These are phyloP conservation scores for Rhododendron molle DNA, from an alignment of 148 eudicot species.

Conservation along the genomic window DNA sequence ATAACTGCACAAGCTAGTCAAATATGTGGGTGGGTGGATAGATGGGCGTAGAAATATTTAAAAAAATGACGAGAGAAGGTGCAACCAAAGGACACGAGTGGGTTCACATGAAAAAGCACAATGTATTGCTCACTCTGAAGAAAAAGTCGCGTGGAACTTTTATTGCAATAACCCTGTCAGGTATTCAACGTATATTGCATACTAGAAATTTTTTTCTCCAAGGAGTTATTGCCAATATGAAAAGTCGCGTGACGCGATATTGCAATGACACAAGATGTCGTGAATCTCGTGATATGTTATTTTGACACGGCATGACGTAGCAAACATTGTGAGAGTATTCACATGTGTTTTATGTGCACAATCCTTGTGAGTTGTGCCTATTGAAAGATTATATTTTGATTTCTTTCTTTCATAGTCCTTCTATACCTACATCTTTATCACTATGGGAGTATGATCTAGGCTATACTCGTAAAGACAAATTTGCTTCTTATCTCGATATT, in stretches of 20 bases:
- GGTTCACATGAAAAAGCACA: not conserved
- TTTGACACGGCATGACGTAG: not conserved
- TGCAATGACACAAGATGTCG: not conserved
- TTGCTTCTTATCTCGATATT: not conserved
- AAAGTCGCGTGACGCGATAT: not conserved
- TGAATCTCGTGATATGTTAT: not conserved
- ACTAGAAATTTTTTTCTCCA: not conserved
- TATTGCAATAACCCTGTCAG: not conserved
- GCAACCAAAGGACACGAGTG: not conserved
- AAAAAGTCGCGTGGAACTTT: not conserved
- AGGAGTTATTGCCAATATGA: not conserved
- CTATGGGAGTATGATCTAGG: not conserved
- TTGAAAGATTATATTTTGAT: not conserved
- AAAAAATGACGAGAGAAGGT: not conserved
- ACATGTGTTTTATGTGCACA: not conserved
- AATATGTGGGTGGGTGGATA: not conserved
- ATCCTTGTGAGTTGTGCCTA: not conserved
- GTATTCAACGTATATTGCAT: not conserved
- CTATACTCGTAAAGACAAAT: not conserved
- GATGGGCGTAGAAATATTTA: not conserved
- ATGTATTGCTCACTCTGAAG: not conserved
- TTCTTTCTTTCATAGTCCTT: not conserved
- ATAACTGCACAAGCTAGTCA: not conserved
- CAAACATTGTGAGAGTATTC: not conserved
- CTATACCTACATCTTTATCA: not conserved